Conservation (phyloP, 176 grass and related monocot genomes). For the Canna indica region DNA sequence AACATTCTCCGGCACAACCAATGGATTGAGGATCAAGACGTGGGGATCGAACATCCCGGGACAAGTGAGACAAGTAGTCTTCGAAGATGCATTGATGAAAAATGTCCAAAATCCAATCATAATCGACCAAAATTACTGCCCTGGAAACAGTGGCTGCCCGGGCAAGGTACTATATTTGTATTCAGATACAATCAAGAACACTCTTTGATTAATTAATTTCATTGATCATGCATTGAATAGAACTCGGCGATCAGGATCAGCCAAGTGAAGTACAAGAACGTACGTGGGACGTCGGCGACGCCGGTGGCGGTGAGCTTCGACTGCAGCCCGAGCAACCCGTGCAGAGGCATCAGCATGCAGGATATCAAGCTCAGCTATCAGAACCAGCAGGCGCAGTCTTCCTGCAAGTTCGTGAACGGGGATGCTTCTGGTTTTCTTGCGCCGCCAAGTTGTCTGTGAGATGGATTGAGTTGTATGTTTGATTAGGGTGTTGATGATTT, state of each 20-base stretch:
- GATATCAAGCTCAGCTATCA: constrained; percentile 29
- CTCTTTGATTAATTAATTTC: background rate
- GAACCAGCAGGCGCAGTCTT: background rate
- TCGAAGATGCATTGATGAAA: constrained; percentile 37
- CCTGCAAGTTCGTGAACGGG: constrained; percentile 23
- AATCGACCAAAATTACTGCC: constrained; percentile 57
- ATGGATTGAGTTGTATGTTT: background rate
- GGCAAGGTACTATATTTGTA: constrained; percentile 20
- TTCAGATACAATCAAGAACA: background rate
- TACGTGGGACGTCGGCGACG: constrained; percentile 33
- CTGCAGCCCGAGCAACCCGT: constrained; percentile 27
- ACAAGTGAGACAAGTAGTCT: constrained; percentile 31
- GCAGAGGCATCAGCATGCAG: constrained; percentile 27
- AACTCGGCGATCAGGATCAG: constrained; percentile 27
- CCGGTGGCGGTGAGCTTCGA: constrained; percentile 32
- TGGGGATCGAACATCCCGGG: constrained; percentile 33
- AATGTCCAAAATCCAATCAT: constrained; percentile 47
- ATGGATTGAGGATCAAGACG: constrained; percentile 59
- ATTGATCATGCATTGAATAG: background rate
- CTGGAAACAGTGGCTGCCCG: constrained; percentile 35
- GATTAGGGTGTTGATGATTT: no score
- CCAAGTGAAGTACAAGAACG: constrained; percentile 26
- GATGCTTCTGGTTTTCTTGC: constrained; percentile 17
- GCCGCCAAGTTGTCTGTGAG: constrained; percentile 34
- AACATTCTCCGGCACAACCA: constrained; percentile 34